phyloP scores from a whole-genome alignment of 2,329 filamentous ascomycete species.

The Macrophomina tecta region DNA sequence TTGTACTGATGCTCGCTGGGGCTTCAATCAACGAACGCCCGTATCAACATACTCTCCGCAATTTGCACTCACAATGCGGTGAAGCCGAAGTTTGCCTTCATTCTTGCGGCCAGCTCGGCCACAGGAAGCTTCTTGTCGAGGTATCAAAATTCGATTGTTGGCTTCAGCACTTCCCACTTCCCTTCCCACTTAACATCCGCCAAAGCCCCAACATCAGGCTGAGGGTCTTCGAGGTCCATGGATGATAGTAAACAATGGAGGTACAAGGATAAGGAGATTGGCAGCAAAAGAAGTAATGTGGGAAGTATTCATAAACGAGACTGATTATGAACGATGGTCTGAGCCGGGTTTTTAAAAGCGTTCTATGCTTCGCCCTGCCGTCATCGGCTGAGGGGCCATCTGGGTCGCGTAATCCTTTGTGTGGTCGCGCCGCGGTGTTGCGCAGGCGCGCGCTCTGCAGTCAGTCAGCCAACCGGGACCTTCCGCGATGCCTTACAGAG shows the following conservation, averaged over 20 bases:
- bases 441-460: background rate
- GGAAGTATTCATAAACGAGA: too few species aligned
- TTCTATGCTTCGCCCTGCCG: background rate
- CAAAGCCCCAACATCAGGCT: background rate
- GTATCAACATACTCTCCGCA: too few species aligned
- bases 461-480: background rate
- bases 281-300: background rate
- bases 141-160: background rate
- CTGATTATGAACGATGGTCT: too few species aligned
- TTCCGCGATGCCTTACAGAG: background rate
- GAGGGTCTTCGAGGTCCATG: background rate
- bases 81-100: background rate
- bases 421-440: background rate
- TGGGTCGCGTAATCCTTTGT: too few species aligned
- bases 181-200: background rate
- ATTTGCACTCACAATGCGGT: background rate
- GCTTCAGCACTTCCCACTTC: background rate
- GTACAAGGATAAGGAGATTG: background rate
- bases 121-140: background rate
- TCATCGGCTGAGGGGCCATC: too few species aligned
- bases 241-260: background rate
- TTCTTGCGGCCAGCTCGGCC: background rate
- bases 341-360: too few species aligned
- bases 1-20: background rate
- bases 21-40: background rate